Evolutionary conservation across 345 rosid species (phyloP).

Genomic region (rapeseed (Brassica napus)): Da-Ae NC_063447.1:4608001-4608500

Average conservation of each 20-base stretch:
- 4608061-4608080: slow-evolving; percentile 14
- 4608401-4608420: slow-evolving; percentile 17
- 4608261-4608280: slow-evolving; percentile 42
- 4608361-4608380: background rate
- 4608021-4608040: background rate
- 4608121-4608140: slow-evolving; percentile 12
- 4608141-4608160: slow-evolving; percentile 36
- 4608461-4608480: background rate
- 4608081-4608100: background rate
- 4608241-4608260: slow-evolving; percentile 42
- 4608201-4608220: slow-evolving; percentile 29
- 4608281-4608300: slow-evolving; percentile 40
- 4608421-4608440: background rate
- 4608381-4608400: slow-evolving; percentile 7
- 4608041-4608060: background rate
- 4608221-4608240: slow-evolving; percentile 35
- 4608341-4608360: slow-evolving; percentile 35
- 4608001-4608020: background rate
- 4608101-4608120: background rate
- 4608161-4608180: slow-evolving; percentile 2
- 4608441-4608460: background rate
- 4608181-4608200: slow-evolving; percentile 31
- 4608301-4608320: slow-evolving; percentile 30
- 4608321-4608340: slow-evolving; percentile 21
- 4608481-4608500: background rate